These are phyloP conservation scores for Cladosporium oxysporum DNA, from an alignment of 2,329 filamentous ascomycete species.

Conservation along the genomic window DNA sequence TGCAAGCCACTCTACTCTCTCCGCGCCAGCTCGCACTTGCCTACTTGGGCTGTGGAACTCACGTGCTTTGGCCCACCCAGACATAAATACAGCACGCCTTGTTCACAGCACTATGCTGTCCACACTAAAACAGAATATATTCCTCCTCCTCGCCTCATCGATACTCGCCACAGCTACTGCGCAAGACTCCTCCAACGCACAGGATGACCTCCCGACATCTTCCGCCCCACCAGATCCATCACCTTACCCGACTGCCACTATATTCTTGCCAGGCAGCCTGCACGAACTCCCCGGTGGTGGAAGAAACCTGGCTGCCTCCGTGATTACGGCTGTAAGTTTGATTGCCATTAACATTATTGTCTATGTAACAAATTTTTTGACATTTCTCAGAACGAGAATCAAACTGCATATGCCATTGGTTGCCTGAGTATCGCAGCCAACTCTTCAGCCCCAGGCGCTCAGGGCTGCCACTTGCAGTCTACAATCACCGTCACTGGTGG, in stretches of 20 bases:
- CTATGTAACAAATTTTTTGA: not conserved
- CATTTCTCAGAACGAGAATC: constrained; percentile 24
- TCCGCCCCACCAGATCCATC: constrained; percentile 23
- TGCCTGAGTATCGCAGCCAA: constrained; percentile 24
- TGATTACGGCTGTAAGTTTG: constrained; percentile 28
- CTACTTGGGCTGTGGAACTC: constrained; percentile 5
- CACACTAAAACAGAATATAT: not conserved
- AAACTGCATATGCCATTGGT: constrained; percentile 32
- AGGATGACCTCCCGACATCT: not conserved
- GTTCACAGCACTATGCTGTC: constrained; percentile 1
- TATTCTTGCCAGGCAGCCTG: constrained; percentile 21
- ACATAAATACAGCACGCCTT: not conserved
- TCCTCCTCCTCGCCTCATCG: not conserved
- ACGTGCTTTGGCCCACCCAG: not conserved
- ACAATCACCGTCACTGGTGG: constrained; percentile 36
- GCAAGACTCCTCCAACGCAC: not conserved
- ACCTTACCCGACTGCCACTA: constrained; percentile 20
- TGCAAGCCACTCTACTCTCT: not conserved
- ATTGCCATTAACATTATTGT: not conserved
- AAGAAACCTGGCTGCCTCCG: constrained; percentile 17
- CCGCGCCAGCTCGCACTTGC: not conserved
- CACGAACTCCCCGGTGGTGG: constrained; percentile 3
- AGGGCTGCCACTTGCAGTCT: constrained; percentile 27
- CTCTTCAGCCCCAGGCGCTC: constrained; percentile 16
- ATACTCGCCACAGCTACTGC: not conserved